Evolutionary conservation across 441 rosid species (phyloP).

Genomic region (Rhodomyrtus psidioides): DNA sequence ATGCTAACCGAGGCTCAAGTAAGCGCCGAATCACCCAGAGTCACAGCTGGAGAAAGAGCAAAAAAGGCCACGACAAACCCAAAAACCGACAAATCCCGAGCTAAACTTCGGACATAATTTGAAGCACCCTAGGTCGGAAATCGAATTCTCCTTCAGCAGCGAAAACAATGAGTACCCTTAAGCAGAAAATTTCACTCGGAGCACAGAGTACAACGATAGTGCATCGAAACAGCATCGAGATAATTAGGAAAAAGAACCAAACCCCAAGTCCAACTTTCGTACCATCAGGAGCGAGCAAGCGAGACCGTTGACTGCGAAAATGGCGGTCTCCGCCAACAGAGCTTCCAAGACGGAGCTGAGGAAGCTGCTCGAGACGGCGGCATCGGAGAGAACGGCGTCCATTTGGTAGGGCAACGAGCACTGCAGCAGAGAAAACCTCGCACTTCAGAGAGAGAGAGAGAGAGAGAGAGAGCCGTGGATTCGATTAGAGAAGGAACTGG

Average conservation of each 20-base stretch:
- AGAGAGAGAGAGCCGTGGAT: not conserved
- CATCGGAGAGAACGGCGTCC: constrained; percentile 15
- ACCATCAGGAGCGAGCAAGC: constrained; percentile 42
- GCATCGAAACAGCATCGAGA: not conserved
- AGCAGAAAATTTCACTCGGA: not conserved
- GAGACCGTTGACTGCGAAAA: constrained; percentile 34
- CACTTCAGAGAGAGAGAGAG: not conserved
- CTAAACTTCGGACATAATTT: not conserved
- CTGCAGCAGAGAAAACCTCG: not conserved
- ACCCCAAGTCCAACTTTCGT: not conserved
- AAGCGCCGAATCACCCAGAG: not conserved
- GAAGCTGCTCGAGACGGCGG: constrained; percentile 12
- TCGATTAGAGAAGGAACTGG: not conserved
- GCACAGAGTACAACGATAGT: not conserved
- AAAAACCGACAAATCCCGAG: not conserved
- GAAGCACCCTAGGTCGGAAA: not conserved
- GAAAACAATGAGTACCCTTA: not conserved
- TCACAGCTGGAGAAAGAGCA: not conserved
- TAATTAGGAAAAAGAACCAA: not conserved
- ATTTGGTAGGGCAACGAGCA: constrained; percentile 5
- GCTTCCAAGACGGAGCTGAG: constrained; percentile 24
- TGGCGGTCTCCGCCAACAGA: constrained; percentile 24
- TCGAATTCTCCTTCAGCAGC: not conserved
- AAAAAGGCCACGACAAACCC: not conserved
- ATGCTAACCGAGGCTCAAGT: not conserved